A percentile compares a stretch with the other conserved stretches of the same genome.
phyloP scores from a whole-genome alignment of 1,284 basidiomycete genomes.

The Mycena citricolor region DNA sequence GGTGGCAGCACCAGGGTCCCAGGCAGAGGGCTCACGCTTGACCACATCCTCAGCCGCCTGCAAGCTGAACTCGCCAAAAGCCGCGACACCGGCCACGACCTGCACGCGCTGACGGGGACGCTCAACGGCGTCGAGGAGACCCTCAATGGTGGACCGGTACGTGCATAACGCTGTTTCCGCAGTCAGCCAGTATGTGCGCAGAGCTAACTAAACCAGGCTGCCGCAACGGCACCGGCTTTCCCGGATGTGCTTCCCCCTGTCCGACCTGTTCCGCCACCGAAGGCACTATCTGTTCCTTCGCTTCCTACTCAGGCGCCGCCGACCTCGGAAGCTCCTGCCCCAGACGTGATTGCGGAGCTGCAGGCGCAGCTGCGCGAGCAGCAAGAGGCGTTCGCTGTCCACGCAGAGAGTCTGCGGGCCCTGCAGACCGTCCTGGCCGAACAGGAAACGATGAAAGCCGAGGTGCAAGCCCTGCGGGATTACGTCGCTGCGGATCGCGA shows the following conservation, averaged over 20 bases:
- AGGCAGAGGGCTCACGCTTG: constrained; percentile 78
- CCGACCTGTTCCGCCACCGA: constrained; percentile 30
- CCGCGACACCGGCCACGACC: constrained; percentile 88
- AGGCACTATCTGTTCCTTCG: constrained; percentile 13
- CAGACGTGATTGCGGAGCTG: constrained; percentile 52
- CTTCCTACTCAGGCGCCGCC: constrained; percentile 11
- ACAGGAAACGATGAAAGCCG: constrained; percentile 82
- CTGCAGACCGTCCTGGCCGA: constrained; percentile 84
- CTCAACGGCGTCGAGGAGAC: constrained; percentile 93
- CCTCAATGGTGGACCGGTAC: constrained; percentile 77
- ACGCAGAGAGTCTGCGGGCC: constrained; percentile 83
- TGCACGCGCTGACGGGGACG: constrained; percentile 76
- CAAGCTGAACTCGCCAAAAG: constrained; percentile 93
- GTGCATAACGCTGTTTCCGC: constrained; percentile 31
- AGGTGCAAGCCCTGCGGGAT: constrained; percentile 71
- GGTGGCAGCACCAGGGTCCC: constrained; percentile 66
- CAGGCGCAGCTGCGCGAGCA: constrained; percentile 89
- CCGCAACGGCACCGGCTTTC: constrained; percentile 55
- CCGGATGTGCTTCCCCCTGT: constrained; percentile 64
- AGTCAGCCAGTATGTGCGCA: constrained; percentile 2
- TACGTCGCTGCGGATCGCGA: constrained; percentile 31
- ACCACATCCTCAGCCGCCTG: constrained; percentile 76
- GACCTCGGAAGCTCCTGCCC: constrained; percentile 22
- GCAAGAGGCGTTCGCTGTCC: constrained; percentile 73
- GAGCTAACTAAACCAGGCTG: constrained; percentile 4